Base-by-base conservation (phyloP, 768 basidiomycete genomes). In the Macrolepiota fuliginosa region DNA sequence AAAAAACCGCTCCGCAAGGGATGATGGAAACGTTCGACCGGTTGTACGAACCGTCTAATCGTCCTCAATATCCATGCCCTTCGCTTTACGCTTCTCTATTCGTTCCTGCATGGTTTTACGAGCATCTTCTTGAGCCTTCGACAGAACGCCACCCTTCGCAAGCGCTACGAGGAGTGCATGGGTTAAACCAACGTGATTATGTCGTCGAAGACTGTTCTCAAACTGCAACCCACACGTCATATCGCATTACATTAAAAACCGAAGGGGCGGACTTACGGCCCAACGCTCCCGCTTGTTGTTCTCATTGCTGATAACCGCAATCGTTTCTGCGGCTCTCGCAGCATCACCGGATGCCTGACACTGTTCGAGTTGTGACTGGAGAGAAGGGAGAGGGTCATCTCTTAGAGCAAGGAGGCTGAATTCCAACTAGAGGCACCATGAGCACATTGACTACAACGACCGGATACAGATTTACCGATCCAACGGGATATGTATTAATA, bases 331-430 rank as follows among this genome's bases (percentile, higher is more conserved):
- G 13, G 81, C 83, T 63, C 78, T 77, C 11, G 74, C 66, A 19
- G 72, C 70, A 67, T 80, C 66, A 62, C 81, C 74, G 59, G 75
- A 71, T 63, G 68, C 71, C 69, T 82, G 86, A 55, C 74, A 74
- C 63, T 73, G 76, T 54, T 79, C 73, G 24, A 94, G 72, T 54
- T 88, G 85, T 24, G 78, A 69, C 70, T 86, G 82, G 24, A 98
- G 81, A 4, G 73, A 68, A 12, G 91, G 91, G 25, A 97, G 66
- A 32, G 92, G 90, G 70, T 94, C 91, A 46, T 90, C 87, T 58
- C 90, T 88, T 47, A 99, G 77, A 5, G 92, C 94, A 37, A 97
- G 85, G 37, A 98, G 83, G 73, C 90, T 95, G 79, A 98, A 98
- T 71, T 96, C 92, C 56, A 96, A 80, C 94, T 96, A 62, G 36